phyloP scores from a whole-genome alignment of 108 stramenopile genomes.

The Cyclostephanos tholiformis region DNA sequence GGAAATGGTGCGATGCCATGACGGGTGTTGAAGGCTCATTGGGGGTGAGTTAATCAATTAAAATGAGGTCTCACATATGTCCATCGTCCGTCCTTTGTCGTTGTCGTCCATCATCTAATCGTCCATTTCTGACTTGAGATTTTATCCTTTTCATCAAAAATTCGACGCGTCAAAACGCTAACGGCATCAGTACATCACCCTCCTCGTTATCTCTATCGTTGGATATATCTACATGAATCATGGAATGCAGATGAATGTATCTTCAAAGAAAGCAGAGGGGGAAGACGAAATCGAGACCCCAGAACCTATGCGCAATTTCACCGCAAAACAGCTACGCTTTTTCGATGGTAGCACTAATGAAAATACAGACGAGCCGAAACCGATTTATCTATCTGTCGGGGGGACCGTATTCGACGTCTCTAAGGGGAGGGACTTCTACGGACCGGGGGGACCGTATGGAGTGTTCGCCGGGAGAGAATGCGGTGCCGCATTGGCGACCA shows the following conservation, averaged over 20 bases:
- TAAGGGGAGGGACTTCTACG: conserved; percentile 90
- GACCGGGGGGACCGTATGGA: conserved; percentile 91
- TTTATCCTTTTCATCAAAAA: background rate
- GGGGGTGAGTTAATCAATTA: conserved; percentile 30
- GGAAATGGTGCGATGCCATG: conserved; percentile 46
- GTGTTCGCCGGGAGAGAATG: conserved; percentile 96
- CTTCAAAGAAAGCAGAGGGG: conserved; percentile 33
- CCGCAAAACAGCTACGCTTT: conserved; percentile 62
- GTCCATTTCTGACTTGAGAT: background rate
- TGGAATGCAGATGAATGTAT: conserved; percentile 38
- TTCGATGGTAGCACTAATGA: conserved; percentile 83
- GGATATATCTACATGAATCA: conserved; percentile 47
- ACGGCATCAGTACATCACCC: conserved; percentile 33
- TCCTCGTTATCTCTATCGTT: conserved; percentile 36
- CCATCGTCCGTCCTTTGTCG: background rate
- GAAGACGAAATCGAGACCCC: conserved; percentile 61
- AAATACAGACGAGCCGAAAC: conserved; percentile 73
- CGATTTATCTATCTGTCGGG: conserved; percentile 88
- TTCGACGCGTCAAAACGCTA: conserved; percentile 16
- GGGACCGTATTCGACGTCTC: conserved; percentile 95
- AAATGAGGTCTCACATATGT: background rate
- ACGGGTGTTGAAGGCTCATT: conserved; percentile 48
- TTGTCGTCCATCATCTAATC: background rate
- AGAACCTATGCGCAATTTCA: conserved; percentile 87
- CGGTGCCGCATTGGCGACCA: conserved; percentile 91